phyloP scores from a whole-genome alignment of 768 basidiomycete species.

The Lactarius sp. region DNA sequence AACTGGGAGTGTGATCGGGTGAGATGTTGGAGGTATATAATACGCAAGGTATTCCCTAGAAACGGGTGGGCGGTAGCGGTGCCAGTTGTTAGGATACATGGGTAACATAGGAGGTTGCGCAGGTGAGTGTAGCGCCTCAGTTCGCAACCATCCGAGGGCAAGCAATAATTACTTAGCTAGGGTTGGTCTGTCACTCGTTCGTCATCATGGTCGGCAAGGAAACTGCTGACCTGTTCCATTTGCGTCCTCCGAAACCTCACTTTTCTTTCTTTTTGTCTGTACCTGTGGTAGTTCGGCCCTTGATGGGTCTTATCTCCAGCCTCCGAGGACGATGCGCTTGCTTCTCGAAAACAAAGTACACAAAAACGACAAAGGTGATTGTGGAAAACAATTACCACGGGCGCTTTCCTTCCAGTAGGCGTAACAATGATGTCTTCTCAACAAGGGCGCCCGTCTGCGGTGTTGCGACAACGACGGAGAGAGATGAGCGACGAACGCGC shows the following conservation, averaged over 20 bases:
- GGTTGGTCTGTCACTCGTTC: slow-evolving; percentile 10
- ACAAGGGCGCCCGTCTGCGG: background rate
- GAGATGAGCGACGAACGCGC: background rate
- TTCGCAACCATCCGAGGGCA: slow-evolving; percentile 13
- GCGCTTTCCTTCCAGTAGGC: background rate
- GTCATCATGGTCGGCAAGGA: slow-evolving; percentile 27
- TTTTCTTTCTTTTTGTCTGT: background rate
- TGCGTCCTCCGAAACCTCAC: background rate
- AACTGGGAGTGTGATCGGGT: slow-evolving; percentile 13
- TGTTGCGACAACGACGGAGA: background rate
- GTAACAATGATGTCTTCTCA: background rate
- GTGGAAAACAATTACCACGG: slow-evolving; percentile 4
- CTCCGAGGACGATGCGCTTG: background rate
- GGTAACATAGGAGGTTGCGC: slow-evolving; percentile 25
- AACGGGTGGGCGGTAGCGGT: slow-evolving; percentile 22
- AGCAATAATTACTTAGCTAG: slow-evolving; percentile 15
- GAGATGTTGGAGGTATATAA: slow-evolving; percentile 24
- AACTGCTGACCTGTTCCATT: slow-evolving; percentile 14
- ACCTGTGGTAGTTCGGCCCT: background rate
- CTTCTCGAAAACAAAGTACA: background rate
- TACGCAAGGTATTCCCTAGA: slow-evolving; percentile 17
- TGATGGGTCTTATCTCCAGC: background rate
- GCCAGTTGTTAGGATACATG: slow-evolving; percentile 25
- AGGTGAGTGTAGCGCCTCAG: slow-evolving; percentile 20
- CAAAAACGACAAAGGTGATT: background rate